Conservation (phyloP, 164 flowering plant genomes). For the Saururus chinensis region DNA sequence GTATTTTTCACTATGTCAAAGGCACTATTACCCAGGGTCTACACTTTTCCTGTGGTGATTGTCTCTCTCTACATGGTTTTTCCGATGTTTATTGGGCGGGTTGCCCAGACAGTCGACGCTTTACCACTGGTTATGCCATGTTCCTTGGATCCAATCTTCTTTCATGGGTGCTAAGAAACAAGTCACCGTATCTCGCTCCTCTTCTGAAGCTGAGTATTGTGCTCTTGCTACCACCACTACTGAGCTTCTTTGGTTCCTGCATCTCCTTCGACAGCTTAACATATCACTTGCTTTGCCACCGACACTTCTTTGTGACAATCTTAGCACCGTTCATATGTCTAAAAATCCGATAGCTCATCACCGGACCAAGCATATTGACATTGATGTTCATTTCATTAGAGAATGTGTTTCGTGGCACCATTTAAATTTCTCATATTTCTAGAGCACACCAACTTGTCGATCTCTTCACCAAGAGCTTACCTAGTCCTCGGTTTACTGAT, state of each 20-base stretch:
- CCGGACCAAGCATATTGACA: too few species aligned
- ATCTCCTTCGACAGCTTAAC: not conserved
- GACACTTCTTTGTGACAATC: not conserved
- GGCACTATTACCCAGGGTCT: too few species aligned
- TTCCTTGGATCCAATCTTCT: not conserved
- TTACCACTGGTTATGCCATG: not conserved
- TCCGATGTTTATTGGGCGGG: not conserved
- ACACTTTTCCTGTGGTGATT: not conserved
- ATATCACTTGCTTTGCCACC: not conserved
- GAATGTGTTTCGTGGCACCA: not conserved
- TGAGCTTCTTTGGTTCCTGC: not conserved
- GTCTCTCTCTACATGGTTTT: not conserved
- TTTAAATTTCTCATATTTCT: not conserved
- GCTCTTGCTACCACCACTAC: too few species aligned
- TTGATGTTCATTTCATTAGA: too few species aligned
- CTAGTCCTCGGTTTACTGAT: not conserved
- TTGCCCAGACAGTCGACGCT: too few species aligned
- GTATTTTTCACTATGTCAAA: too few species aligned
- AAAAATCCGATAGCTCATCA: not conserved
- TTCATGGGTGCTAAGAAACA: not conserved
- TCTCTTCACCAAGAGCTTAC: not conserved
- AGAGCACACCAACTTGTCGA: not conserved
- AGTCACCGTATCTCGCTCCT: not conserved
- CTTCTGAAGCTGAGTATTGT: too few species aligned
- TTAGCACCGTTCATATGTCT: not conserved